A percentile compares a stretch with the other conserved stretches of the same genome.
Evolutionary conservation across 2,329 filamentous ascomycete species (phyloP).

Genomic region (Calonectria honghensis): DNA sequence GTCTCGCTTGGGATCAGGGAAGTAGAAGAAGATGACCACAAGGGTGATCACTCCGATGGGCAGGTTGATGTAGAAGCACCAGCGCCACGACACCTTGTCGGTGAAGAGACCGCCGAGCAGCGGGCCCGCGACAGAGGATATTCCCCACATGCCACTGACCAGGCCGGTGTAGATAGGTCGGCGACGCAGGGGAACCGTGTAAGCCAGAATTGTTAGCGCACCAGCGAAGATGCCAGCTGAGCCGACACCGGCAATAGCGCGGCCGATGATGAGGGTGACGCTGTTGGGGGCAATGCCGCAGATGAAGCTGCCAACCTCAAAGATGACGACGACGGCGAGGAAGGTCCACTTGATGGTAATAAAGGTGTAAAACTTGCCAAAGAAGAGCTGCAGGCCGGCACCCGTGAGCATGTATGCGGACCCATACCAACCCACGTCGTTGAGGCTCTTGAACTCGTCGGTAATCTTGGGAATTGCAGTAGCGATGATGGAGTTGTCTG

Average conservation of each 20-base stretch:
- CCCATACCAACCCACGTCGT: constrained; percentile 71
- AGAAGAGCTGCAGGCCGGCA: constrained; percentile 63
- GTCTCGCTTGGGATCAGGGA: constrained; percentile 51
- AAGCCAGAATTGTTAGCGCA: constrained; percentile 64
- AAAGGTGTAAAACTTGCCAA: constrained; percentile 67
- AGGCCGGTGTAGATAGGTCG: constrained; percentile 62
- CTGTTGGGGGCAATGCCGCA: constrained; percentile 61
- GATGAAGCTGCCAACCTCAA: constrained; percentile 66
- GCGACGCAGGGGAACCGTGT: constrained; percentile 59
- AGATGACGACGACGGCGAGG: constrained; percentile 61
- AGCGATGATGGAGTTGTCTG: constrained; percentile 64
- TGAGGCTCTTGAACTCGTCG: constrained; percentile 64
- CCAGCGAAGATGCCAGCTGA: constrained; percentile 69
- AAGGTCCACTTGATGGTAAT: constrained; percentile 66
- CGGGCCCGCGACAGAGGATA: constrained; percentile 63
- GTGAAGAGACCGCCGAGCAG: constrained; percentile 61
- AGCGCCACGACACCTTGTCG: constrained; percentile 61
- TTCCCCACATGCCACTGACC: constrained; percentile 65
- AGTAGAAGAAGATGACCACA: constrained; percentile 57
- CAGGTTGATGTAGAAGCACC: constrained; percentile 65
- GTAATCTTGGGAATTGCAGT: constrained; percentile 67
- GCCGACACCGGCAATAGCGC: constrained; percentile 62
- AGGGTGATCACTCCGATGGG: constrained; percentile 61
- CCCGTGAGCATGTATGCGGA: constrained; percentile 65
- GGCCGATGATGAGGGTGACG: constrained; percentile 59